phyloP scores from a whole-genome alignment of 192 early-diverging fungal species.

The Backusella australiensis region DNA sequence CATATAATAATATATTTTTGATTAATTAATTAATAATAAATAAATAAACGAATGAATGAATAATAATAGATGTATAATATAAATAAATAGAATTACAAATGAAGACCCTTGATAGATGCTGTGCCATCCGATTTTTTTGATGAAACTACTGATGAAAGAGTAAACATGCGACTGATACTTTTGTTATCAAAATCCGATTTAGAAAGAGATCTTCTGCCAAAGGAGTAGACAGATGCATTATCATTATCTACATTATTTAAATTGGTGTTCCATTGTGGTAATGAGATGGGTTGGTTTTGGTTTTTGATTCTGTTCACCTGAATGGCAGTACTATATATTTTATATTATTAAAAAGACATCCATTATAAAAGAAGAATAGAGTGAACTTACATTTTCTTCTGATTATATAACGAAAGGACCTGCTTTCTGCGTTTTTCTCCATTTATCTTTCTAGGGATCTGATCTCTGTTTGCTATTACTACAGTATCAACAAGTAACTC shows the following conservation, averaged over 20 bases:
- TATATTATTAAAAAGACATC: no score
- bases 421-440: conserved; percentile 18
- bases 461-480: conserved; percentile 12
- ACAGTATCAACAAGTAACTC: conserved; percentile 13
- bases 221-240: conserved; percentile 8
- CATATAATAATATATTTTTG: neutral
- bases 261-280: conserved; percentile 18
- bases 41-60: neutral
- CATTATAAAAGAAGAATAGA: neutral
- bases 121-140: neutral
- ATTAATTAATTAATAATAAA: neutral
- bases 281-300: conserved; percentile 23
- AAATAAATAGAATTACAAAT: conserved; percentile 1
- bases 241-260: conserved; percentile 13
- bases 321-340: conserved; percentile 4
- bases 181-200: neutral
- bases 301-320: conserved; percentile 32
- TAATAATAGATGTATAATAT: neutral
- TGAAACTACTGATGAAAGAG: neutral
- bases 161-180: neutral
- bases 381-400: conserved; percentile 7
- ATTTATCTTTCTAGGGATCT: conserved; percentile 7
- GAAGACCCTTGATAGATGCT: neutral
- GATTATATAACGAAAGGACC: neutral
- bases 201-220: neutral